phyloP scores from a whole-genome alignment of 1,284 basidiomycete species.

The Puccinia novopanici region DNA sequence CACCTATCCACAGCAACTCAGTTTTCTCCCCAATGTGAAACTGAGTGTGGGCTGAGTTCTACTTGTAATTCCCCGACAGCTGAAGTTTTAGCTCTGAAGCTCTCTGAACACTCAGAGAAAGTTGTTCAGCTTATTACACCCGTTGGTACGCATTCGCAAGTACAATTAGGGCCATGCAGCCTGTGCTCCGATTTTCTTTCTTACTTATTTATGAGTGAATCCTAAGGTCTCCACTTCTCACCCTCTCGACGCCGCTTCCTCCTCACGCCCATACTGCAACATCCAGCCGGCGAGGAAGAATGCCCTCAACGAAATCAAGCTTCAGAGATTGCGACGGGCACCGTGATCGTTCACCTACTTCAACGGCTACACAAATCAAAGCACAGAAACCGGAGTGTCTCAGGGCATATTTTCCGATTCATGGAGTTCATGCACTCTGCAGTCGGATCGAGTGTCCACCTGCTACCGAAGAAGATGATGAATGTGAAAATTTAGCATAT shows the following conservation, averaged over 20 bases:
- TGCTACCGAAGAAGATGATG: neutral
- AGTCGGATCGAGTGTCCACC: constrained; percentile 13
- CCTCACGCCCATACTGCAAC: neutral
- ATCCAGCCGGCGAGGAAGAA: too few species aligned
- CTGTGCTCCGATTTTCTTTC: neutral
- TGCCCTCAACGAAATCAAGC: neutral
- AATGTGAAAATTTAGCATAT: constrained; percentile 12
- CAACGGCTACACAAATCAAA: constrained; percentile 3
- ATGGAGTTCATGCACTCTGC: neutral
- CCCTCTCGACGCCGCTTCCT: neutral
- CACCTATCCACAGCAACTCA: constrained; percentile 7
- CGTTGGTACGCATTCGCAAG: neutral
- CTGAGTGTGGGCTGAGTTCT: constrained; percentile 6
- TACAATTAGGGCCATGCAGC: constrained; percentile 8
- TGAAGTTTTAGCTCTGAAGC: neutral
- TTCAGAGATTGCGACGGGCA: neutral
- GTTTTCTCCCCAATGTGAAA: neutral
- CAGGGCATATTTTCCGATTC: constrained; percentile 23
- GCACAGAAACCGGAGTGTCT: constrained; percentile 1
- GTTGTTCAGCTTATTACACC: neutral
- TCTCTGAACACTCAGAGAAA: constrained; percentile 1
- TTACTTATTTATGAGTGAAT: neutral
- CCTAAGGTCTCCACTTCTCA: neutral
- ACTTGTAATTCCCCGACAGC: neutral
- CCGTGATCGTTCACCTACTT: too few species aligned